These are phyloP conservation scores for Mortierella sp. DNA, from an alignment of 371 early-diverging fungal genomes.

Conservation along the genomic window DNA sequence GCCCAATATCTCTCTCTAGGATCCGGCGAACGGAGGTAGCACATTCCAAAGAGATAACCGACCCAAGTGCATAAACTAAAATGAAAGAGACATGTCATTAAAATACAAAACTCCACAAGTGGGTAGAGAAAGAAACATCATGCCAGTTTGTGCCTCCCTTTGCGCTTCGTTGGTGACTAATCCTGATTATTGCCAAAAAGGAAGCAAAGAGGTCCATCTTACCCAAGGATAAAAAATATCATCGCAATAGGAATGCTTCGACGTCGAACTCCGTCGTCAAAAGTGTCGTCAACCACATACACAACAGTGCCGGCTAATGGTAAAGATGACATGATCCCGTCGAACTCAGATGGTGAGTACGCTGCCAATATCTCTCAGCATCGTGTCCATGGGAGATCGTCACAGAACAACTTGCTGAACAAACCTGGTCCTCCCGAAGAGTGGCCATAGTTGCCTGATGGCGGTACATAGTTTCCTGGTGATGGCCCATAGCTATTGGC, in stretches of 20 bases:
- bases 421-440: too few species aligned
- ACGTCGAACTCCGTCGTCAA: not conserved
- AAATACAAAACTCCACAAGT: too few species aligned
- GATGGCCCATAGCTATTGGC: not conserved
- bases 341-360: too few species aligned
- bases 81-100: not conserved
- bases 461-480: constrained; percentile 7
- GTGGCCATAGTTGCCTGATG: not conserved
- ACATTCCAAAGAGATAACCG: constrained; percentile 42
- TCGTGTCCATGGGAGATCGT: too few species aligned
- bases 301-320: constrained; percentile 12
- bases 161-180: too few species aligned
- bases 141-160: too few species aligned
- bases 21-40: constrained; percentile 19
- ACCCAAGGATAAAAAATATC: constrained; percentile 39
- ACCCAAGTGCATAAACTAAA: constrained; percentile 29
- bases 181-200: too few species aligned
- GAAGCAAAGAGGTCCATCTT: not conserved
- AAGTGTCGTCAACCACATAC: constrained; percentile 25
- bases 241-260: constrained; percentile 22
- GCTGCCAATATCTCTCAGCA: too few species aligned
- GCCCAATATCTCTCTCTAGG: constrained; percentile 36
- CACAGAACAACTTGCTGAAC: not conserved
- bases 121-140: too few species aligned
- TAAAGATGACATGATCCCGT: too few species aligned